These are phyloP conservation scores for Danielozyma ontarioensis DNA, from an alignment of 805 yeast genomes.

Conservation along the genomic window DNA sequence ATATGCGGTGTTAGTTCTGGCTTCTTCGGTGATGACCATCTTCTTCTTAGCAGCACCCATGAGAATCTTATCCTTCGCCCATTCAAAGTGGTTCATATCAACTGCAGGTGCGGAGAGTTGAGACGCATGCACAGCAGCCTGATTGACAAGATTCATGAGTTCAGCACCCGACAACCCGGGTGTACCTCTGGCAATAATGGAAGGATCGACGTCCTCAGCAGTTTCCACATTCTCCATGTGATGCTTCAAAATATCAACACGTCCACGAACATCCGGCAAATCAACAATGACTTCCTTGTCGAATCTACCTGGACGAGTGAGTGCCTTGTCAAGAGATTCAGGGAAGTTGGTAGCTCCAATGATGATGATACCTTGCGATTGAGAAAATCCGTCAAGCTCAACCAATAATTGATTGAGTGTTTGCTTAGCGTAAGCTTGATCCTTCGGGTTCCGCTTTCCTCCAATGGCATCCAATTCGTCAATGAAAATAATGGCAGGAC, in stretches of 20 bases:
- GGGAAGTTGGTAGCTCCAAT: constrained; percentile 99
- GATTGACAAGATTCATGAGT: constrained; percentile 89
- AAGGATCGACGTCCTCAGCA: constrained; percentile 76
- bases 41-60: constrained; percentile 98
- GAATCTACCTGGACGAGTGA: constrained; percentile 97
- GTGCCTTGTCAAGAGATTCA: constrained; percentile 91
- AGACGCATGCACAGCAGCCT: constrained; percentile 96
- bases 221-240: constrained; percentile 89
- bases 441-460: constrained; percentile 94
- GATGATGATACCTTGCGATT: constrained; percentile 86
- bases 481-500: constrained; percentile 95
- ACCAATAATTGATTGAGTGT: constrained; percentile 93
- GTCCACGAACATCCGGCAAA: constrained; percentile 96
- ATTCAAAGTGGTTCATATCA: constrained; percentile 87
- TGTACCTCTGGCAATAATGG: constrained; percentile 91
- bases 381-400: constrained; percentile 93
- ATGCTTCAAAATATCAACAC: constrained; percentile 85
- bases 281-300: constrained; percentile 95
- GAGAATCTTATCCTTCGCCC: constrained; percentile 98
- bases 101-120: constrained; percentile 88
- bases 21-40: constrained; percentile 95
- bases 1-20: constrained; percentile 89
- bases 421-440: constrained; percentile 97
- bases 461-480: constrained; percentile 99
- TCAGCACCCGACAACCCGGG: constrained; percentile 99